Base-by-base conservation (phyloP, 1,284 basidiomycete species). In the Ustilago xerochloae region DNA sequence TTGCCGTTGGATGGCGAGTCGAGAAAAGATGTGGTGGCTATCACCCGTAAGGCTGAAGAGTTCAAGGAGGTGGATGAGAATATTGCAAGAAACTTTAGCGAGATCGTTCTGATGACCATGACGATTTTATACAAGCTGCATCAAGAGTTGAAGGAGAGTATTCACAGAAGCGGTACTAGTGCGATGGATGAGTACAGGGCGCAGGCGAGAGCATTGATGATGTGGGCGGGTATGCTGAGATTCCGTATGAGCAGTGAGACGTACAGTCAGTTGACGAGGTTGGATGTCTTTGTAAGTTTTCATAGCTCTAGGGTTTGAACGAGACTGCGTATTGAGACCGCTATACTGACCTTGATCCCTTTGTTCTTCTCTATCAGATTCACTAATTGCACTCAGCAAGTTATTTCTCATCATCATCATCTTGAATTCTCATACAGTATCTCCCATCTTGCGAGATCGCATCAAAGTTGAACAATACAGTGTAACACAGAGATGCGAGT, bases 71-170 rank as follows among this genome's bases (percentile, higher is more conserved):
- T 97, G 62, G 94, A 97, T 80, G 87, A 88, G 63, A 89, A 91
- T 5, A 87, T 98, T 78, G 92, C 95, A 73, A 89, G 91, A 70
- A 98, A 97, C 86, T 87, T 98, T 81, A 93, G 94, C 81, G 90
- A 90, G 5, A 92, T 97, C 82, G 88, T 98, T 36, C 89, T 93
- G 28, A 89, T 95, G 56, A 92, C 92, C n/a, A 99, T 98, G 96
- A 93, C 94, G 81, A 90, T 91, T 26, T 89, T 99, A 28, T 91
- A 92, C 69, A 77, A 80, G 53, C 66, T 83, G 61, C 79, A 82
- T 48, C 70, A 75, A 48, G 68, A 64, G 57, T 68, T 82, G 51
- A 82, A 83, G 80, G 63, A 77, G 35, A 78, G 79, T n/a, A 62
- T 74, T 30, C 78, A 74, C 46, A 59, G 78, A 10, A 71, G 73